phyloP scores from a whole-genome alignment of 2,329 filamentous ascomycete genomes.

The Aspergillus udagawae region DNA sequence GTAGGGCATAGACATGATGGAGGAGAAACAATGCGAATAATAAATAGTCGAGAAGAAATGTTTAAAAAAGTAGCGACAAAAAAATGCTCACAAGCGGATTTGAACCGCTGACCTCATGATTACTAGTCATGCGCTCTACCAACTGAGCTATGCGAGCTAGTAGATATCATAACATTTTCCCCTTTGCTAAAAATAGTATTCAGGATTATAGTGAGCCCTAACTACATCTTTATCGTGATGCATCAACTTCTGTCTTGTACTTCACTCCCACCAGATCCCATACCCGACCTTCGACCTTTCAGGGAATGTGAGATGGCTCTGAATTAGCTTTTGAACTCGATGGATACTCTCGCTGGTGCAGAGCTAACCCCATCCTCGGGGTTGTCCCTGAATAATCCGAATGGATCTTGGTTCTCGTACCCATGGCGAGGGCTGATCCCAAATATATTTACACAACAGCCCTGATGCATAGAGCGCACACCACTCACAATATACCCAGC shows the following conservation, averaged over 20 bases:
- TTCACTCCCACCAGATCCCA: not conserved
- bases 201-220: no score
- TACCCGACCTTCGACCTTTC: not conserved
- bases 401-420: not conserved
- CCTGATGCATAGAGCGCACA: not conserved
- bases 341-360: not conserved
- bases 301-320: not conserved
- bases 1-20: not conserved
- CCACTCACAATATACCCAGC: not conserved
- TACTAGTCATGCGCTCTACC: conserved; percentile 38
- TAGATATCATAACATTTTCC: not conserved
- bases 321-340: not conserved
- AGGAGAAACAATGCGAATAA: no score
- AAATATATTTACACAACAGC: not conserved
- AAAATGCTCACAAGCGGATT: conserved; percentile 30
- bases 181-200: not conserved
- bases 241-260: not conserved
- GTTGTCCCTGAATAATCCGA: not conserved
- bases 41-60: no score
- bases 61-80: not conserved
- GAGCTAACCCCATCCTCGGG: no score
- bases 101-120: conserved; percentile 36
- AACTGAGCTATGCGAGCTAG: conserved; percentile 31
- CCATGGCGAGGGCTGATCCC: not conserved
- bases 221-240: no score